A percentile compares a stretch with the other conserved stretches of the same genome.
Conservation (phyloP, 2,329 filamentous ascomycete species). For the Phoma sp. region DNA sequence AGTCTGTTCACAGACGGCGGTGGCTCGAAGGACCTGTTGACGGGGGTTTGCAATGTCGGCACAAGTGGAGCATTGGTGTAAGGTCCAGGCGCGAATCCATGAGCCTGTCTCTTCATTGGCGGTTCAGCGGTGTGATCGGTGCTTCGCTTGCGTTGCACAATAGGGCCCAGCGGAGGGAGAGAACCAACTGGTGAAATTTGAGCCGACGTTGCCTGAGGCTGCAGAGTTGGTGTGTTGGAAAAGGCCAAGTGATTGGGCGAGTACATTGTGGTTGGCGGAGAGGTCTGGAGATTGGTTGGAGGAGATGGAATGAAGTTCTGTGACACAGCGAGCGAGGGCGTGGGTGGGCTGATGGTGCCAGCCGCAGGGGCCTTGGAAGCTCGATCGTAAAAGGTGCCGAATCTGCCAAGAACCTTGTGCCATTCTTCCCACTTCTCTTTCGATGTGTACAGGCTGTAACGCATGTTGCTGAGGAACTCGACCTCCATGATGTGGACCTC, state of each 20-base stretch:
- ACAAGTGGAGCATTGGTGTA: conserved; percentile 46
- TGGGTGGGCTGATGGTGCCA: conserved; percentile 45
- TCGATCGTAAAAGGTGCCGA: conserved; percentile 81
- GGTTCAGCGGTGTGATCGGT: conserved; percentile 63
- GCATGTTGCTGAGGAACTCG: conserved; percentile 98
- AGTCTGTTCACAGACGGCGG: conserved; percentile 56
- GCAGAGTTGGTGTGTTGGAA: conserved; percentile 48
- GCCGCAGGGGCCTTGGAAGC: conserved; percentile 61
- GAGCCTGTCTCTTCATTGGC: conserved; percentile 60
- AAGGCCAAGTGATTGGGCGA: conserved; percentile 53
- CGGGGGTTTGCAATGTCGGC: conserved; percentile 43
- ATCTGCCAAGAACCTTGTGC: conserved; percentile 82
- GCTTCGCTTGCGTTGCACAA: conserved; percentile 62
- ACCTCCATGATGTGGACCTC: conserved; percentile 99
- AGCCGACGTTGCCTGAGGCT: conserved; percentile 51
- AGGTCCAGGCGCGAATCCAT: conserved; percentile 45
- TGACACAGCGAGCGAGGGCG: conserved; percentile 49
- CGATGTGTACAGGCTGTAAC: conserved; percentile 88
- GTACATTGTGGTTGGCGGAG: conserved; percentile 54
- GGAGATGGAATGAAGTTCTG: conserved; percentile 58
- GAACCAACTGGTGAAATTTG: conserved; percentile 53
- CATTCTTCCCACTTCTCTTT: conserved; percentile 86
- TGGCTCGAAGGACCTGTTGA: conserved; percentile 44
- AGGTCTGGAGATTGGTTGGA: conserved; percentile 58
- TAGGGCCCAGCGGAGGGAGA: conserved; percentile 51